These are phyloP conservation scores for Lycium barbarum DNA, from an alignment of 257 asterid species.

Conservation along the genomic window DNA sequence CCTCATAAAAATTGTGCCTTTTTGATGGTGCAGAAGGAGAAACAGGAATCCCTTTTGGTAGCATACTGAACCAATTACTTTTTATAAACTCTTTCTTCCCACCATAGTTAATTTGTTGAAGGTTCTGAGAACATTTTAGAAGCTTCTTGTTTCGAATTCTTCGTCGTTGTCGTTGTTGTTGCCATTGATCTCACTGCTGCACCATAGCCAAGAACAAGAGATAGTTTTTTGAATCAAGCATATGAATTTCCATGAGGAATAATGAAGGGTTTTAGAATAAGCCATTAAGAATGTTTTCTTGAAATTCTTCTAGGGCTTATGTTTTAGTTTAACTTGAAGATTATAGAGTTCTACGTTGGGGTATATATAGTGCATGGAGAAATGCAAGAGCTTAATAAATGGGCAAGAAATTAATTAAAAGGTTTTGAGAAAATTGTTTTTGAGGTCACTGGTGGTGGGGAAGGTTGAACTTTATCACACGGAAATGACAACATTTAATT, in stretches of 20 bases:
- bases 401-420: background rate
- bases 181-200: background rate
- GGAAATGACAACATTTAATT: background rate
- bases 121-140: background rate
- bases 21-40: constrained; percentile 65
- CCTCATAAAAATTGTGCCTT: constrained; percentile 42
- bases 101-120: background rate
- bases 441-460: background rate
- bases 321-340: background rate
- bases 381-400: too few relatives aligned
- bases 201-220: constrained; percentile 5
- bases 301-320: background rate
- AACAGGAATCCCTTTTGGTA: constrained; percentile 54
- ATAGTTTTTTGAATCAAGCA: background rate
- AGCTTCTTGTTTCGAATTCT: background rate
- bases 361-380: background rate
- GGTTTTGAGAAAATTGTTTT: background rate
- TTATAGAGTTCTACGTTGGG: background rate
- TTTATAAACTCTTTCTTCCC: background rate
- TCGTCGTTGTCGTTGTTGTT: background rate
- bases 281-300: background rate
- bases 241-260: background rate
- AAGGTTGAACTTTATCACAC: background rate
- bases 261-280: constrained; percentile 14
- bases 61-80: constrained; percentile 32